Base-by-base conservation (phyloP, 2,329 filamentous ascomycete genomes). In the Clonostachys rhizophaga region DNA sequence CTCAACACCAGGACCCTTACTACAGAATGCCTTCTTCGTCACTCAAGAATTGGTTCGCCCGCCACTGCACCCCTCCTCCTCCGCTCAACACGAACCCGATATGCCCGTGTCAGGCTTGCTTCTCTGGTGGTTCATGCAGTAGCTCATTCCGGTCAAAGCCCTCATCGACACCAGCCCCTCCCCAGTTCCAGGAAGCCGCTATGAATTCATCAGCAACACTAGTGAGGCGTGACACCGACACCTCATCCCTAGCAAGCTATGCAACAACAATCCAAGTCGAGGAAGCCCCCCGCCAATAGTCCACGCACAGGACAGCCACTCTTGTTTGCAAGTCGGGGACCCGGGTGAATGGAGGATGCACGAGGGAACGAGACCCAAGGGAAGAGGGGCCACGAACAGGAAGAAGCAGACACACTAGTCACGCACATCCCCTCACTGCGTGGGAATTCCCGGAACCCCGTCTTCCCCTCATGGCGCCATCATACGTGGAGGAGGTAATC, bases 51-150 rank as follows among this genome's bases (percentile, higher is more conserved):
- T 70, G 67, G 67, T 69, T 68, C 50, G 61, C 64, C 43, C 66
- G 66, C 50, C 67, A 70, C 60, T 68, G 65, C 51, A 56, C 65
- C 43, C 65, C 67, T 46, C 63, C 64, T 16, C 67, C 67, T 3
- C 65, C 67, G 42, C 55, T 66, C 54, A 62, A 59, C 55, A 53
- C 54, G 49, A 56, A 55, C 34, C 56, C 64, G 5, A 51, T 58
- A 17, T 70, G 67, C 47, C 65, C 66, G 45, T 70, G 67, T 54
- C 59, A 56, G 45, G 51, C 56, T 42, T 67, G 64, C 58, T 67
- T 45, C 42, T 12, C 37, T 39, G 12, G 36, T 39, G n/a, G 34
- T 30, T 30, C 24, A 10, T 30, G 24, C 24, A 30, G 24, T 30
- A 30, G 24, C 24, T 30, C 24, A 30, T 30, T 30, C 24, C 2